A percentile compares a stretch with the other conserved stretches of the same genome.
Conservation (phyloP, 768 basidiomycete species). For the Lactifluus piperatus region DNA sequence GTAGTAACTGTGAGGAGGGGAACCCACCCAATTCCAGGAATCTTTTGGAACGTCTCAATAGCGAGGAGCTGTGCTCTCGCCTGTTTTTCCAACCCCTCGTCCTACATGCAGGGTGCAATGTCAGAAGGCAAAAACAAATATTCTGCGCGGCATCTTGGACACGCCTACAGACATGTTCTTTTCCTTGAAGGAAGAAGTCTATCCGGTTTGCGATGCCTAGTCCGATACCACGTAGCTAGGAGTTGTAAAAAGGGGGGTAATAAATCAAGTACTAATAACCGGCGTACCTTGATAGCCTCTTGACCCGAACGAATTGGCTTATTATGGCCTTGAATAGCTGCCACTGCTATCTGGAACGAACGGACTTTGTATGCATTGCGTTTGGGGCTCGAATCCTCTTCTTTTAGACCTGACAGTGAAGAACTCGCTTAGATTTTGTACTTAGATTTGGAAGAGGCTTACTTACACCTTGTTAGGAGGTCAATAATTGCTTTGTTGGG, state of each 20-base stretch:
- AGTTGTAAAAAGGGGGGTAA: background rate
- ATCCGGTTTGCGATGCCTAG: conserved; percentile 19
- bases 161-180: conserved; percentile 19
- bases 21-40: conserved; percentile 44
- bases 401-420: conserved; percentile 11
- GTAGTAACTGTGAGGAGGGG: background rate
- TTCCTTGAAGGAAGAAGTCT: conserved; percentile 17
- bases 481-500: conserved; percentile 34
- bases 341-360: conserved; percentile 17
- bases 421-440: background rate
- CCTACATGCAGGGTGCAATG: conserved; percentile 5
- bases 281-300: conserved; percentile 18
- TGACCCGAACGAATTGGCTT: conserved; percentile 11
- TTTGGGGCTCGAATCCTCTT: conserved; percentile 12
- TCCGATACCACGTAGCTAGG: conserved; percentile 19
- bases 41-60: conserved; percentile 28
- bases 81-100: conserved; percentile 20
- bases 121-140: background rate
- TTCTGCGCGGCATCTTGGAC: background rate
- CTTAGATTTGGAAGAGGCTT: background rate
- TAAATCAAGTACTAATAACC: background rate
- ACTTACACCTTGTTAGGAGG: conserved; percentile 37
- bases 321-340: conserved; percentile 4
- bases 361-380: conserved; percentile 22
- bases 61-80: conserved; percentile 24